Percentiles rank a stretch among this genome's conserved stretches.
These are phyloP conservation scores for Calonectria fujianensis DNA, from an alignment of 2,329 filamentous ascomycete species.

Conservation along the genomic window DNA sequence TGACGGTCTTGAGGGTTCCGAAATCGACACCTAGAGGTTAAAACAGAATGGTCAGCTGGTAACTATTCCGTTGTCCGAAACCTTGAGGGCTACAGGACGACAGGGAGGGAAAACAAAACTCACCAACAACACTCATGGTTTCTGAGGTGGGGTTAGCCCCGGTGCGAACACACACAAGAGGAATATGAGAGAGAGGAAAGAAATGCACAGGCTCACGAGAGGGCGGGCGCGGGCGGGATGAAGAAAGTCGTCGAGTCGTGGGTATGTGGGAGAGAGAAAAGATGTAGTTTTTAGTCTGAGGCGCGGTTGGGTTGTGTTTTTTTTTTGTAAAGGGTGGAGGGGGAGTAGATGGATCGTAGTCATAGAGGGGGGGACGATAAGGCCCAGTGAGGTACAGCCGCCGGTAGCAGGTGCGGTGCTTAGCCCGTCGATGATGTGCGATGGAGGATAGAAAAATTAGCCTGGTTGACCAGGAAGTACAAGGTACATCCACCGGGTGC, in stretches of 20 bases:
- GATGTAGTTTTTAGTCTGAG: constrained; percentile 32
- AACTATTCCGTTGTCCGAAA: constrained; percentile 25
- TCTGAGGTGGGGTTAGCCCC: constrained; percentile 55
- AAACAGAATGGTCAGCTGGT: constrained; percentile 45
- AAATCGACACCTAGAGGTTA: constrained; percentile 86
- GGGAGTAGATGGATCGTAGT: constrained; percentile 31
- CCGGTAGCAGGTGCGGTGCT: constrained; percentile 24
- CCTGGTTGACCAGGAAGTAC: constrained; percentile 9
- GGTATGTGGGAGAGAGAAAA: constrained; percentile 42
- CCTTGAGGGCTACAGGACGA: constrained; percentile 7
- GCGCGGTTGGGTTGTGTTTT: constrained; percentile 40
- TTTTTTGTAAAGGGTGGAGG: constrained; percentile 38
- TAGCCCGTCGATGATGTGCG: constrained; percentile 5
- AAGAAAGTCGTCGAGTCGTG: constrained; percentile 29
- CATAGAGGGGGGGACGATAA: constrained; percentile 36
- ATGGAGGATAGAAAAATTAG: not conserved
- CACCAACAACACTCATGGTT: constrained; percentile 75
- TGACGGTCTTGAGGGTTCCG: constrained; percentile 96
- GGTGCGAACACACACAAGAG: constrained; percentile 48
- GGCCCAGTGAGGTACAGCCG: constrained; percentile 12
- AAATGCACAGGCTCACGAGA: constrained; percentile 49
- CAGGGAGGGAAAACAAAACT: constrained; percentile 51
- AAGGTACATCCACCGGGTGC: not conserved
- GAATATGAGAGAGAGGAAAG: constrained; percentile 33
- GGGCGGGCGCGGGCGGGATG: constrained; percentile 42